Base-by-base conservation (phyloP, 2,329 filamentous ascomycete species). In the Huntiella moniliformis region DNA sequence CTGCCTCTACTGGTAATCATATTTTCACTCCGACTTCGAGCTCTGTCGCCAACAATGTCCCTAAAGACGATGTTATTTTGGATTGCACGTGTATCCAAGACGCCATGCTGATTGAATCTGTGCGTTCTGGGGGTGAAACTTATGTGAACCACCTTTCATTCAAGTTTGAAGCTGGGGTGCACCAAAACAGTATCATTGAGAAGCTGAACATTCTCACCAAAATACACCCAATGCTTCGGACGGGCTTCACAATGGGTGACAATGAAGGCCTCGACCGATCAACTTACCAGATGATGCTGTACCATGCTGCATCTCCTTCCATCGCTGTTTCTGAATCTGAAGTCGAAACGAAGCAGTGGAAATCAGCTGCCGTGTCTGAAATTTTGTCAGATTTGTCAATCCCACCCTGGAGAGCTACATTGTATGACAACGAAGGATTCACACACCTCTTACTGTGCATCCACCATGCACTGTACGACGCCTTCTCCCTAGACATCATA, bases 391-490 rank as follows among this genome's bases (percentile, higher is more conserved):
- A 63, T 7, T 56, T 81, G 3, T 63, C 74, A 37, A 51, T 57
- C 0, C 75, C 76, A 0, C 72, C 74, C 1, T 92, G 84, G 84
- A 62, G 63, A 10, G 58, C 83, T 15, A 61, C 63, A 0, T 41
- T 85, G 1, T 56, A 68, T 0, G 52, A 64, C 2, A 38, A 50
- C 1, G 46, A 54, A 0, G 42, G 51, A 0, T 33, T 11, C 6
- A 38, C 44, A 4, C 53, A 42, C 2, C 66, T 71, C 59, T 62
- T 69, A 40, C 33, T 47, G 5, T 31, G 12, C 10, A 51, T 76
- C 3, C 80, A 92, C 51, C 87, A 95, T 61, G 82, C 82, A 0
- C 64, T 95, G 0, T 95, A 92, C 53, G 87, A 95, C 62, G 87
- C 85, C 0, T 68, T 74, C 36, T 86, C 84, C 6, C 62, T 95